phyloP scores from a whole-genome alignment of 192 early-diverging fungal species.

The Phycomyces blakesleeanus region DNA sequence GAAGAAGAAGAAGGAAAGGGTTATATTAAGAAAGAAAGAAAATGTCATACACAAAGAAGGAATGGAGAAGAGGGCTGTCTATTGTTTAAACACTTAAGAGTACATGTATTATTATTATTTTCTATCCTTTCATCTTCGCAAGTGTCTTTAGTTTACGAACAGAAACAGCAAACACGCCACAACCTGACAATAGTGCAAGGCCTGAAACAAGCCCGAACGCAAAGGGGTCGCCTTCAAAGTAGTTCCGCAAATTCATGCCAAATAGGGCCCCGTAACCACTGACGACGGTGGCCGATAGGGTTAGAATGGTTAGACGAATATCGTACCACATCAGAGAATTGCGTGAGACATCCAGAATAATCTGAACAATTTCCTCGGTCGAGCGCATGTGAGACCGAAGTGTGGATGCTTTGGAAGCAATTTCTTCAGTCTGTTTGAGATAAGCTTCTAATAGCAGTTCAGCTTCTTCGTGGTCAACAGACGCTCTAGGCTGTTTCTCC shows the following conservation, averaged over 20 bases:
- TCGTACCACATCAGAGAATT: constrained; percentile 85
- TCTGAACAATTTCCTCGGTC: constrained; percentile 81
- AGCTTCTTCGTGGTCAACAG: constrained; percentile 79
- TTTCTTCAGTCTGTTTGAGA: constrained; percentile 80
- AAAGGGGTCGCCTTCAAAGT: constrained; percentile 63
- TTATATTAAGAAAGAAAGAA: no score
- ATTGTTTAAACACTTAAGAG: no score
- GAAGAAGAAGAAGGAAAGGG: no score
- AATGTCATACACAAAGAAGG: no score
- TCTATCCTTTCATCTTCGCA: constrained; percentile 18
- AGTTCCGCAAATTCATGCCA: constrained; percentile 86
- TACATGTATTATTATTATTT: background rate
- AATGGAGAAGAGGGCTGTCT: no score
- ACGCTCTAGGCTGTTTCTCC: constrained; percentile 44
- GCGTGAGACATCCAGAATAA: constrained; percentile 79
- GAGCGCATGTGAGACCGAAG: constrained; percentile 67
- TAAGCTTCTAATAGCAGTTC: constrained; percentile 92
- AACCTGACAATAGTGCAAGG: constrained; percentile 33
- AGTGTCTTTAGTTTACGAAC: constrained; percentile 16
- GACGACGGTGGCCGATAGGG: constrained; percentile 60
- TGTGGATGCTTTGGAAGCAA: constrained; percentile 67
- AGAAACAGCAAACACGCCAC: constrained; percentile 18
- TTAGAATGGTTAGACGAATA: constrained; percentile 75
- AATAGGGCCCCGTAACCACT: constrained; percentile 66
- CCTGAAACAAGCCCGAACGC: constrained; percentile 65